Conservation (phyloP, 2,329 filamentous ascomycete genomes). For the Curvularia hawaiiensis region DNA sequence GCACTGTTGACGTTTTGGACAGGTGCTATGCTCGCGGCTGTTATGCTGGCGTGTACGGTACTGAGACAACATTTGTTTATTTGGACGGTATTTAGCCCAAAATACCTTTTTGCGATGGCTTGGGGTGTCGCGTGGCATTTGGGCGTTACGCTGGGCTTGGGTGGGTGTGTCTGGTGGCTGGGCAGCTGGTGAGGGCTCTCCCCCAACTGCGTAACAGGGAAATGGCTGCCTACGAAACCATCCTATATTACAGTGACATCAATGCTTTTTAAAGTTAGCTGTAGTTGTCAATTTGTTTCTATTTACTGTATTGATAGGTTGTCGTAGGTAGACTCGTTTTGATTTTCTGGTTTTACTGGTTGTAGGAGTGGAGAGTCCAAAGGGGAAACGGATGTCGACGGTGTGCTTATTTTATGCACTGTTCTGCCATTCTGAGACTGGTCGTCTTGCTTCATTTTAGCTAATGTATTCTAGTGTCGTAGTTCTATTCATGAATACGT, state of each 20-base stretch:
- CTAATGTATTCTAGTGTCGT: background rate
- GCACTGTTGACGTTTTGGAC: conserved; percentile 73
- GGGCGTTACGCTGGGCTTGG: conserved; percentile 46
- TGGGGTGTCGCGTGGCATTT: conserved; percentile 88
- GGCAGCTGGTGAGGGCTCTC: conserved; percentile 32
- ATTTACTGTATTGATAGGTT: no score
- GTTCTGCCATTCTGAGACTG: background rate
- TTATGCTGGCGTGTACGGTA: conserved; percentile 87
- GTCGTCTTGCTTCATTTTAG: background rate
- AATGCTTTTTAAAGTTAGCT: no score
- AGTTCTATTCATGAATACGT: background rate
- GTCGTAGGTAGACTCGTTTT: no score
- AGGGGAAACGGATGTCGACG: background rate
- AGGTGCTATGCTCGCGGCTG: conserved; percentile 66
- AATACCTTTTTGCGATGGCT: conserved; percentile 89
- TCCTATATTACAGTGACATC: no score
- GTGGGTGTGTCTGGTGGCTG: conserved; percentile 40
- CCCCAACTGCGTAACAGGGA: no score
- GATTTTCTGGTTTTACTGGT: no score
- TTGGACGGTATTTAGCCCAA: conserved; percentile 98
- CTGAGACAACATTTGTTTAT: conserved; percentile 92
- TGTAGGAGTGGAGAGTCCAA: no score
- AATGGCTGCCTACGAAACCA: no score
- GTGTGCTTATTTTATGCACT: background rate
- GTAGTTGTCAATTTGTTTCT: no score